Evolutionary conservation across 192 early-diverging fungal genomes (phyloP).

Genomic region (Powellomyces hirtus): DNA sequence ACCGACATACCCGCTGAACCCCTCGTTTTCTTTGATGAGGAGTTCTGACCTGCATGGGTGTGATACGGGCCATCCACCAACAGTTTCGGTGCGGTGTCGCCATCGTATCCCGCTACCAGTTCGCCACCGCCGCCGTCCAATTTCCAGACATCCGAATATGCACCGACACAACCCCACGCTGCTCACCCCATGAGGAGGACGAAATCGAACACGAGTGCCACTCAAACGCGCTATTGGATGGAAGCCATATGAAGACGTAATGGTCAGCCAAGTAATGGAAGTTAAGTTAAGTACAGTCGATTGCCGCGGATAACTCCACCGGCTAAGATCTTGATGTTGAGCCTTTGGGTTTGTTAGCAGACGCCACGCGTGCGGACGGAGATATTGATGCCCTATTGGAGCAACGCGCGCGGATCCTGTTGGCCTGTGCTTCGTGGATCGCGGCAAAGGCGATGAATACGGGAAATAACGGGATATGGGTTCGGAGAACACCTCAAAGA

Average conservation of each 20-base stretch:
- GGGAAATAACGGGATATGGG: neutral
- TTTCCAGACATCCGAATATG: slow-evolving; percentile 70
- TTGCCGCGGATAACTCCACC: too few relatives aligned
- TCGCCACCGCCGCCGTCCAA: slow-evolving; percentile 62
- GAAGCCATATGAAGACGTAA: slow-evolving; percentile 71
- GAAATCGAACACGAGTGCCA: slow-evolving; percentile 84
- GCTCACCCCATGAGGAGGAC: slow-evolving; percentile 71
- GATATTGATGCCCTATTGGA: too few relatives aligned
- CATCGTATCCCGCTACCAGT: slow-evolving; percentile 20
- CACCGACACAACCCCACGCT: slow-evolving; percentile 62
- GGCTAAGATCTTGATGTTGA: too few relatives aligned
- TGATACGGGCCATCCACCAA: slow-evolving; percentile 74
- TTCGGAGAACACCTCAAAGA: slow-evolving; percentile 1
- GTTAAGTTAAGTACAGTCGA: too few relatives aligned
- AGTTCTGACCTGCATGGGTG: too few relatives aligned
- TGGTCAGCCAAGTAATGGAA: slow-evolving; percentile 64
- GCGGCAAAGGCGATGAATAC: neutral
- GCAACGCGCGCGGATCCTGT: neutral
- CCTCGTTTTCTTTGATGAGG: too few relatives aligned
- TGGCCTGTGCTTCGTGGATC: neutral
- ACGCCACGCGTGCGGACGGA: too few relatives aligned
- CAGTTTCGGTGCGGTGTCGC: neutral
- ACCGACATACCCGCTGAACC: too few relatives aligned
- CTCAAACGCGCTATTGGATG: slow-evolving; percentile 54
- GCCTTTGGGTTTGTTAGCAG: too few relatives aligned